Evolutionary conservation across 768 basidiomycete genomes (phyloP).

Genomic region (Lactarius sp.): DNA sequence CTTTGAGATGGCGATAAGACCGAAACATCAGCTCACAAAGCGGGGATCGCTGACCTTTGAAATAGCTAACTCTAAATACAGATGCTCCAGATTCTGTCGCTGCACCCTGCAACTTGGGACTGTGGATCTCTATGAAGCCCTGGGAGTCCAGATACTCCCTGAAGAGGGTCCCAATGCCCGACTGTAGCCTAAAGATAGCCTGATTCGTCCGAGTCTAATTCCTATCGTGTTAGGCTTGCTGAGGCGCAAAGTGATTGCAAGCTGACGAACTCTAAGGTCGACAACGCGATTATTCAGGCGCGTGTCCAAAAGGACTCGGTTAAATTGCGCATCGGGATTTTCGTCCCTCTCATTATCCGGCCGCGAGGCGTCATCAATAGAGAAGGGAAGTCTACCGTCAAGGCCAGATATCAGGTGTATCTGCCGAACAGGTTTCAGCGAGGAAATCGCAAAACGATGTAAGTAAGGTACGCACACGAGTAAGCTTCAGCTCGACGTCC

Average conservation of each 20-base stretch:
- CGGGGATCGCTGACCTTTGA: conserved; percentile 63
- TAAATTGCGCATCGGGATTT: conserved; percentile 52
- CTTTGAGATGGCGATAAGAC: conserved; percentile 36
- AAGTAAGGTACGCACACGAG: conserved; percentile 49
- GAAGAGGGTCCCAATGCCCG: conserved; percentile 86
- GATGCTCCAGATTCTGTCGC: conserved; percentile 96
- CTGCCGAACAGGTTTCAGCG: conserved; percentile 37
- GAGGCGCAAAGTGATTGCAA: not conserved
- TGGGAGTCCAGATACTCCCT: conserved; percentile 67
- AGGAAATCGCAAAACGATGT: not conserved
- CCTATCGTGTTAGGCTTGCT: conserved; percentile 5
- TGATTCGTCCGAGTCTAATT: conserved; percentile 88
- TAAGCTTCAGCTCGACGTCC: conserved; percentile 83
- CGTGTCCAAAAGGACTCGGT: conserved; percentile 85
- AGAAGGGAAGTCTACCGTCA: conserved; percentile 80
- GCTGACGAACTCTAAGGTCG: conserved; percentile 74
- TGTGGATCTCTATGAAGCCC: conserved; percentile 93
- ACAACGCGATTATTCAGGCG: conserved; percentile 91
- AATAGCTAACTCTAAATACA: conserved; percentile 97
- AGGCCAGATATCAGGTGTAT: conserved; percentile 77
- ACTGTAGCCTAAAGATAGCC: conserved; percentile 89
- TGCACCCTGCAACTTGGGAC: conserved; percentile 93
- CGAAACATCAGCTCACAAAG: not conserved
- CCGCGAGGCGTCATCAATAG: conserved; percentile 86
- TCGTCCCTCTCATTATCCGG: conserved; percentile 67